These are phyloP conservation scores for Bondarzewia mesenterica DNA, from an alignment of 1,284 basidiomycete species.

Conservation along the genomic window DNA sequence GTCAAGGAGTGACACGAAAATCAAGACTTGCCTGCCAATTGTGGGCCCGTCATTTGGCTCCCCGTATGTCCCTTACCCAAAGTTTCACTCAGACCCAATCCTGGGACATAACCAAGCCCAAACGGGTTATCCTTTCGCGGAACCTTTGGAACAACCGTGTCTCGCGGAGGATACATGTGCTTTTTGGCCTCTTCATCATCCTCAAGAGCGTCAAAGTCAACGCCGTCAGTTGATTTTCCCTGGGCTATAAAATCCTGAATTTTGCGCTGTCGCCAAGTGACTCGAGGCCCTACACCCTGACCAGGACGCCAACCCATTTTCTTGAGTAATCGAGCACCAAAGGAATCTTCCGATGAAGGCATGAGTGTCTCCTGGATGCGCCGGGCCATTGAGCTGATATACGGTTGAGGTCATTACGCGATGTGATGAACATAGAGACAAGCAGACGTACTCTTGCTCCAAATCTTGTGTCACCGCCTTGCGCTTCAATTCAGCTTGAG, in stretches of 20 bases:
- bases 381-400: conserved; percentile 47
- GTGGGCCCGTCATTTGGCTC: conserved; percentile 35
- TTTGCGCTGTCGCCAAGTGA: conserved; percentile 72
- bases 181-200: conserved; percentile 71
- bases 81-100: conserved; percentile 55
- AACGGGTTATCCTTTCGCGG: conserved; percentile 67
- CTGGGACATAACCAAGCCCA: conserved; percentile 75
- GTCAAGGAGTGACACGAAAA: not conserved
- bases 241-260: conserved; percentile 53
- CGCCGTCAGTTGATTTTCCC: conserved; percentile 28
- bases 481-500: conserved; percentile 35
- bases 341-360: conserved; percentile 58
- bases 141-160: conserved; percentile 59
- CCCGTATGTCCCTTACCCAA: conserved; percentile 25
- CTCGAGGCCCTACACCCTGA: conserved; percentile 87
- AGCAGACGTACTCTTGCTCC: conserved; percentile 51
- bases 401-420: no score
- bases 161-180: conserved; percentile 81
- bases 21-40: conserved; percentile 42
- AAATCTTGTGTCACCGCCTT: not conserved
- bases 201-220: conserved; percentile 30
- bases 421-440: not conserved
- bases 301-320: conserved; percentile 95
- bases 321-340: conserved; percentile 76
- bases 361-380: conserved; percentile 55